Base-by-base conservation (phyloP, 257 asterid genomes). In the Solanum gandarillasii region DNA sequence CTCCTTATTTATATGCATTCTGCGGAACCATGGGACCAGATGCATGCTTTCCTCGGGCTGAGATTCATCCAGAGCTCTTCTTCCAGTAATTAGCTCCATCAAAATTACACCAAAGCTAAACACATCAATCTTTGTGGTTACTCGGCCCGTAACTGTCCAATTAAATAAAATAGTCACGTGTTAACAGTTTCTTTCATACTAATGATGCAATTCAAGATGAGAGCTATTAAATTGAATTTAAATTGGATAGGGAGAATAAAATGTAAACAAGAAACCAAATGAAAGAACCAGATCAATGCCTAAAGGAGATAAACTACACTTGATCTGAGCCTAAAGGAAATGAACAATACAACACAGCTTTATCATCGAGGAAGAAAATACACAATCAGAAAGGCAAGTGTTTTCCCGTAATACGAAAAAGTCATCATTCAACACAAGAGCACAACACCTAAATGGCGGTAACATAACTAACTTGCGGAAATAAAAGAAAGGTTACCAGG, bases 21-120 rank as follows among this genome's bases (percentile, higher is more conserved):
- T 79, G 87, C 89, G 89, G 25, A 87, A 87, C 89, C 89, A 87
- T 39, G 89, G 86, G 48, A 81, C 89, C 21, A 87, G 89, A 79
- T 87, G 89, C 46, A 41, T 65, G 78, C 86, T 76, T 23, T 79
- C 89, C 68, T 87, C 89, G 8, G 89, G 87, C 67, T 85, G 87
- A 5, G 87, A 65, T 72, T 67, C 81, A 65, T 85, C 87, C 16
- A 85, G 78, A 38, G 87, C 87, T 67, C 23, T 85, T 58, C 87
- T 85, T 67, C 87, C 87, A 3, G 87, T 85, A 72, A 85, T 85
- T 31, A 85, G 75, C 87, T 85, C 87, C 87, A 85, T 85, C 82
- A 85, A 32, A 38, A 85, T 85, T 72, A 85, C 87, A 39, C 87
- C 87, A 21, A 85, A 85, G 67, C 87, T 85, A 85, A 65, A 85